phyloP scores from a whole-genome alignment of 768 basidiomycete genomes.

The Punctularia strigosozonata region DNA sequence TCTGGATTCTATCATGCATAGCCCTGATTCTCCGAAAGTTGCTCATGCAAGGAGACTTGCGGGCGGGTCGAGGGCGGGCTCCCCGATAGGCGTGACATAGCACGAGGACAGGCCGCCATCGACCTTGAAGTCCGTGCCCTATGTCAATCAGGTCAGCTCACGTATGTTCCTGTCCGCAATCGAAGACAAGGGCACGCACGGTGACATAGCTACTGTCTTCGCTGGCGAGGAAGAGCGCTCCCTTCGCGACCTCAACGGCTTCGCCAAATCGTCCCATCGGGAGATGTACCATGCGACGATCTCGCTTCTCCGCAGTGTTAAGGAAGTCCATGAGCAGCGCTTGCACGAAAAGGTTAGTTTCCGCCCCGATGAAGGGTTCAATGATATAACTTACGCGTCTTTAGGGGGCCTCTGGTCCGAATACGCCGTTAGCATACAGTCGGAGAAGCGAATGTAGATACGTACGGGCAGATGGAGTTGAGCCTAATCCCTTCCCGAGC shows the following conservation, averaged over 20 bases:
- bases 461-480: constrained; percentile 94
- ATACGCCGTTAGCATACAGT: constrained; percentile 4
- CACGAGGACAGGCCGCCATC: constrained; percentile 89
- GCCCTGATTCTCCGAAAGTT: too few species aligned
- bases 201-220: constrained; percentile 96
- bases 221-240: constrained; percentile 86
- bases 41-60: constrained; percentile 37
- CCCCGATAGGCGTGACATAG: constrained; percentile 85
- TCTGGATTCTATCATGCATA: too few species aligned
- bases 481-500: constrained; percentile 93
- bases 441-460: constrained; percentile 7
- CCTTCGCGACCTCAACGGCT: constrained; percentile 89
- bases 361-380: not conserved
- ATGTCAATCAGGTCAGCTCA: constrained; percentile 1
- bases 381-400: constrained; percentile 64
- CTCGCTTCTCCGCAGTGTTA: constrained; percentile 88
- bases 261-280: constrained; percentile 98
- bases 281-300: constrained; percentile 80
- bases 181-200: constrained; percentile 30
- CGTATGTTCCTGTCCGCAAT: constrained; percentile 3
- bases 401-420: constrained; percentile 70
- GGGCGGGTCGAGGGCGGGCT: constrained; percentile 62
- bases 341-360: constrained; percentile 24
- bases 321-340: constrained; percentile 98
- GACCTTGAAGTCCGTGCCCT: constrained; percentile 87